Evolutionary conservation across 805 yeast species (phyloP).

Genomic region (Starmerella roubikii): DNA sequence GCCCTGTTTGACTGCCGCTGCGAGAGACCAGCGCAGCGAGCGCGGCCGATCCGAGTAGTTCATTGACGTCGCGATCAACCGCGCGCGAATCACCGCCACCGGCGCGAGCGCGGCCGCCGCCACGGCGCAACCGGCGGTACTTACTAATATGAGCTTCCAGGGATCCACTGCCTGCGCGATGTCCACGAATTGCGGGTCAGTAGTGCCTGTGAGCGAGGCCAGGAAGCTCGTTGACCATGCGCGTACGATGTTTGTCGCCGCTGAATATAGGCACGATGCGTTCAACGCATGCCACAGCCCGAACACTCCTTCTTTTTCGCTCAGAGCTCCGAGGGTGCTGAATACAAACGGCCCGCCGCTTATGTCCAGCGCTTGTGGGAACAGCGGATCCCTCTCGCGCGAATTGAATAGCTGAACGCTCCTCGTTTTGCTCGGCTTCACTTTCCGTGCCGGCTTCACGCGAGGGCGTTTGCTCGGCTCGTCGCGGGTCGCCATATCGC

Average conservation of each 20-base stretch:
- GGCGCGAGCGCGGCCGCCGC: slow-evolving; percentile 69
- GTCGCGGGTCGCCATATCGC: slow-evolving; percentile 6
- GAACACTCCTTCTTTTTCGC: slow-evolving; percentile 54
- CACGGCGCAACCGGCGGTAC: slow-evolving; percentile 55
- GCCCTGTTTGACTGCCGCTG: slow-evolving; percentile 30
- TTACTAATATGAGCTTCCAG: slow-evolving; percentile 47
- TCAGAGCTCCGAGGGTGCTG: slow-evolving; percentile 33
- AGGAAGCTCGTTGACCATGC: slow-evolving; percentile 87
- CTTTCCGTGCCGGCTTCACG: neutral
- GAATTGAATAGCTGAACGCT: slow-evolving; percentile 10
- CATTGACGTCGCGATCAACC: slow-evolving; percentile 58
- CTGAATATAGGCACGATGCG: slow-evolving; percentile 63
- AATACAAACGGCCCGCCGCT: slow-evolving; percentile 24
- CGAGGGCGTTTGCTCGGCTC: neutral
- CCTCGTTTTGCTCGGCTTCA: slow-evolving; percentile 10
- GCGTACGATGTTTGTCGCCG: slow-evolving; percentile 62
- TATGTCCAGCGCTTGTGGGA: slow-evolving; percentile 10
- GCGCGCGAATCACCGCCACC: slow-evolving; percentile 64
- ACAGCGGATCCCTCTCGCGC: slow-evolving; percentile 1
- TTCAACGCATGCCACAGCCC: slow-evolving; percentile 55
- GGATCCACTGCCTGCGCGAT: slow-evolving; percentile 67
- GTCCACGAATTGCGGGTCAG: slow-evolving; percentile 81
- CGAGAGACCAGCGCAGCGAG: slow-evolving; percentile 58
- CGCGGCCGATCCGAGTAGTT: slow-evolving; percentile 32
- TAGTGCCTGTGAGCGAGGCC: slow-evolving; percentile 66